A percentile compares a stretch with the other conserved stretches of the same genome.
These are phyloP conservation scores for Tricholoma sp. DNA, from an alignment of 768 basidiomycete genomes.

Conservation along the genomic window DNA sequence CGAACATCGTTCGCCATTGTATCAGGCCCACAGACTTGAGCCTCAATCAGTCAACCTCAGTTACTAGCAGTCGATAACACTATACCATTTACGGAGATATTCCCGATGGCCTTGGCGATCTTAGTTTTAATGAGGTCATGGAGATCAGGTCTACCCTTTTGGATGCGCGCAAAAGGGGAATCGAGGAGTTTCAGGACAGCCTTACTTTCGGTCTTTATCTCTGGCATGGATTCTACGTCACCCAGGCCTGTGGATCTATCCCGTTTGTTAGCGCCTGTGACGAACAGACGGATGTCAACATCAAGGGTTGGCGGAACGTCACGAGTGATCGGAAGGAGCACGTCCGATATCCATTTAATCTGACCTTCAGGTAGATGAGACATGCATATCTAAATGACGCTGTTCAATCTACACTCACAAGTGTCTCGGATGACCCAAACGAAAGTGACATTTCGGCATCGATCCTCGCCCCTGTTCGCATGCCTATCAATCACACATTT, in stretches of 20 bases:
- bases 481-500: slow-evolving; percentile 16
- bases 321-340: slow-evolving; percentile 26
- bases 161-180: slow-evolving; percentile 19
- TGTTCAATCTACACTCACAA: slow-evolving; percentile 18
- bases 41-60: not conserved
- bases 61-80: not conserved
- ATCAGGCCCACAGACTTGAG: slow-evolving; percentile 37
- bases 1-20: slow-evolving; percentile 29
- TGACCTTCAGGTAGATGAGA: slow-evolving; percentile 22
- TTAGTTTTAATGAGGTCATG: slow-evolving; percentile 24
- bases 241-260: too few relatives aligned
- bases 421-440: slow-evolving; percentile 41
- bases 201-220: not conserved
- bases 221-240: slow-evolving; percentile 1
- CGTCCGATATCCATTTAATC: slow-evolving; percentile 40
- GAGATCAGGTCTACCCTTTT: slow-evolving; percentile 29
- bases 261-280: slow-evolving; percentile 27
- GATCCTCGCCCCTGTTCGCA: slow-evolving; percentile 17
- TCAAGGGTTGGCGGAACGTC: slow-evolving; percentile 23
- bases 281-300: slow-evolving; percentile 35
- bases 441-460: slow-evolving; percentile 30
- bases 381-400: not conserved
- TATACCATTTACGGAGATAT: slow-evolving; percentile 39
- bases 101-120: slow-evolving; percentile 20
- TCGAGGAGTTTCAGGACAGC: slow-evolving; percentile 13